phyloP scores from a whole-genome alignment of 1,139 yeast species.

The Pichia sp. region DNA sequence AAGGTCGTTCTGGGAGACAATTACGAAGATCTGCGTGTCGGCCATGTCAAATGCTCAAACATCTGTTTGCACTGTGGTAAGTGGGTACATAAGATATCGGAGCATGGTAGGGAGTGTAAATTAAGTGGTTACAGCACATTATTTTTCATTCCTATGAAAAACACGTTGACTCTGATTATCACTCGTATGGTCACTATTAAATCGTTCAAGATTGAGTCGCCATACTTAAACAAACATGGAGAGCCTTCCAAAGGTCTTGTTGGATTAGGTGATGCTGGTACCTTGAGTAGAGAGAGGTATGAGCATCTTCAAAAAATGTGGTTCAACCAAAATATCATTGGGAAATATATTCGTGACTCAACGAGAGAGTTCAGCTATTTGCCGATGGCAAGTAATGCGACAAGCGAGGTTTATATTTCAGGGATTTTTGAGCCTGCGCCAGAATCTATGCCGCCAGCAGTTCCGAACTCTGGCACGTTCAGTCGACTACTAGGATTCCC shows the following conservation, averaged over 20 bases:
- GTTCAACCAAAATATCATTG: constrained; percentile 38
- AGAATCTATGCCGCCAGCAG: neutral
- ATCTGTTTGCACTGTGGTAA: constrained; percentile 28
- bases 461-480: neutral
- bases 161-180: constrained; percentile 19
- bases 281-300: constrained; percentile 48
- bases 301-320: constrained; percentile 53
- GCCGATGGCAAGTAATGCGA: neutral
- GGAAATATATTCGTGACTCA: constrained; percentile 1
- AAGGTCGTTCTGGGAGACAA: constrained; percentile 2
- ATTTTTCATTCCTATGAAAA: constrained; percentile 27
- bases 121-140: constrained; percentile 22
- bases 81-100: constrained; percentile 12
- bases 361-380: neutral
- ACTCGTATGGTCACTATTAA: neutral
- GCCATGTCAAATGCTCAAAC: constrained; percentile 15
- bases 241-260: constrained; percentile 56
- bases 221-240: constrained; percentile 69
- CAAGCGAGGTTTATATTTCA: constrained; percentile 10
- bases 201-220: constrained; percentile 35
- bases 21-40: constrained; percentile 8
- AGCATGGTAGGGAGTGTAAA: constrained; percentile 20
- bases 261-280: constrained; percentile 51
- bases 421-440: constrained; percentile 15
- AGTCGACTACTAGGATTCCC: neutral